Evolutionary conservation across 2,329 filamentous ascomycete species (phyloP).

Genomic region (Colletotrichum tanaceti): DNA sequence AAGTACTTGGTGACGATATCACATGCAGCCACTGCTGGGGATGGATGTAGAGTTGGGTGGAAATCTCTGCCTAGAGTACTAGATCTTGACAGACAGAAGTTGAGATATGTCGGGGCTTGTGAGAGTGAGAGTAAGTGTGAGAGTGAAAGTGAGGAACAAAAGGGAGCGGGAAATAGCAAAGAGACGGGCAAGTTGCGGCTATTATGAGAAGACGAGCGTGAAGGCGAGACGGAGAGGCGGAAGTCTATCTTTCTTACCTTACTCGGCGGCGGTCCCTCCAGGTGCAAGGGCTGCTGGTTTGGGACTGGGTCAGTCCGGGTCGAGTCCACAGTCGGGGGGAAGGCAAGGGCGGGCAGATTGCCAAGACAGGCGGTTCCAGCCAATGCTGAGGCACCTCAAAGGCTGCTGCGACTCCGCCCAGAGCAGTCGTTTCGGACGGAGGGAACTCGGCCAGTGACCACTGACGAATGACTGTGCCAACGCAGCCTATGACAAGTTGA

Average conservation of each 20-base stretch:
- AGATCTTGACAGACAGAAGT: neutral
- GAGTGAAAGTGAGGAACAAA: neutral
- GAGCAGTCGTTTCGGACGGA: conserved; percentile 40
- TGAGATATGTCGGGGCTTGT: neutral
- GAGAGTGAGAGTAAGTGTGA: neutral
- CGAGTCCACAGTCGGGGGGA: conserved; percentile 34
- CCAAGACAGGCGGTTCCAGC: conserved; percentile 35
- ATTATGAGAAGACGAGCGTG: conserved; percentile 20
- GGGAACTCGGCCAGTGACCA: conserved; percentile 33
- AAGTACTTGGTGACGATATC: conserved; percentile 32
- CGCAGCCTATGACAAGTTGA: conserved; percentile 16
- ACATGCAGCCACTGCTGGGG: conserved; percentile 34
- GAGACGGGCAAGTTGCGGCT: conserved; percentile 6
- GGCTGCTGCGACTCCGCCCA: conserved; percentile 34
- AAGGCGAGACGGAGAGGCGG: conserved; percentile 13
- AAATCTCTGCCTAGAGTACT: conserved; percentile 37
- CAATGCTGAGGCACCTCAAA: conserved; percentile 38
- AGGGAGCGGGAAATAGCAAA: neutral
- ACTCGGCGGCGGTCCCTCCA: neutral
- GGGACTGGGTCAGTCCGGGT: neutral
- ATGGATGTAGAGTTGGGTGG: conserved; percentile 15
- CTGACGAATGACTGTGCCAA: neutral
- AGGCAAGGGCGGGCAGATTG: conserved; percentile 31
- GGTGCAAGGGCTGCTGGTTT: neutral
- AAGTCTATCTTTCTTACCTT: conserved; percentile 17